A percentile compares a stretch with the other conserved stretches of the same genome.
phyloP scores from a whole-genome alignment of 345 rosid species.

The Lumnitzera racemosa region DNA sequence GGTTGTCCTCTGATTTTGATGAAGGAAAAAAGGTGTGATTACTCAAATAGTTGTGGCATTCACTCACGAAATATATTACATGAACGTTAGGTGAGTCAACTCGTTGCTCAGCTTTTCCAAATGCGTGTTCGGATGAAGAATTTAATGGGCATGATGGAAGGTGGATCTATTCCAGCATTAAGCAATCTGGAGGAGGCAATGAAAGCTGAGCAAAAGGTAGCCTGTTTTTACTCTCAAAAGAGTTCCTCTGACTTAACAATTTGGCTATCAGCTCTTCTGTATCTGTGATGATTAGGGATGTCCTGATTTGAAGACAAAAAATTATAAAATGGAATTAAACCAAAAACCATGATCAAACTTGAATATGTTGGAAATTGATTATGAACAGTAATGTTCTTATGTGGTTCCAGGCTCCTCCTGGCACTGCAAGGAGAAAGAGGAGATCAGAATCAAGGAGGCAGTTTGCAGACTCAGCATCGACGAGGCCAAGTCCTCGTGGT shows the following conservation, averaged over 20 bases:
- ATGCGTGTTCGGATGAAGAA: conserved; percentile 97
- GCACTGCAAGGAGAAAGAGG: conserved; percentile 81
- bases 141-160: conserved; percentile 88
- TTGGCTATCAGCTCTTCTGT: neutral
- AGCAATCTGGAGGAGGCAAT: conserved; percentile 81
- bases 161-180: conserved; percentile 87
- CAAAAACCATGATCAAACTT: neutral
- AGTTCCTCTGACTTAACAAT: neutral
- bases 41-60: neutral
- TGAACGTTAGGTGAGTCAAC: conserved; percentile 70
- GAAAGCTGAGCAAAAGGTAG: conserved; percentile 79
- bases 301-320: neutral
- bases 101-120: conserved; percentile 94
- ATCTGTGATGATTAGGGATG: neutral
- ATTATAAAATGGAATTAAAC: too few relatives aligned
- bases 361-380: neutral
- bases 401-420: conserved; percentile 64
- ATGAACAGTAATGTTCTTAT: neutral
- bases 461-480: conserved; percentile 46
- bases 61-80: conserved; percentile 8
- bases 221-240: neutral
- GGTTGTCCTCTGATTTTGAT: neutral
- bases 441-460: conserved; percentile 57
- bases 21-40: neutral
- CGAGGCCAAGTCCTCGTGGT: conserved; percentile 70